phyloP scores from a whole-genome alignment of 164 flowering plant species.

The Buxus sempervirens region DNA sequence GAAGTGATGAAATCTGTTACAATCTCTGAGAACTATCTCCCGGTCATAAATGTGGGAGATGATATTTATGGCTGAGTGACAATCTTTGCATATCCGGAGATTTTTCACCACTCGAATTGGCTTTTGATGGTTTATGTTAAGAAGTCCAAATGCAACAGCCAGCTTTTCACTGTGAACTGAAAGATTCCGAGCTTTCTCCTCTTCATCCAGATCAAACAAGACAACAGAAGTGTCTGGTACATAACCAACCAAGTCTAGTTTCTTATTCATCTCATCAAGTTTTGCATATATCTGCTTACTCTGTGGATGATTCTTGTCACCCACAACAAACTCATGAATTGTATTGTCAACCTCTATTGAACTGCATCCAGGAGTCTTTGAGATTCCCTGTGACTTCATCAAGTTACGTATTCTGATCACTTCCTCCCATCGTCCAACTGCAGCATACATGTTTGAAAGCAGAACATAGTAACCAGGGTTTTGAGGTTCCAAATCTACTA shows the following conservation, averaged over 20 bases:
- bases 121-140: slow-evolving; percentile 2
- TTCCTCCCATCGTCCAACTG: slow-evolving; percentile 19
- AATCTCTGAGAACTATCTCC: slow-evolving; percentile 24
- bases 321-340: slow-evolving; percentile 24
- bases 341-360: slow-evolving; percentile 23
- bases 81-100: slow-evolving; percentile 25
- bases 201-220: slow-evolving; percentile 28
- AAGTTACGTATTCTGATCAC: slow-evolving; percentile 20
- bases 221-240: slow-evolving; percentile 25
- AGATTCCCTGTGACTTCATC: slow-evolving; percentile 26
- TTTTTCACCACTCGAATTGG: slow-evolving; percentile 28
- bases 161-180: slow-evolving; percentile 24
- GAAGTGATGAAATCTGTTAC: slow-evolving; percentile 27
- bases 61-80: slow-evolving; percentile 22
- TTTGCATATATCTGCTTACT: slow-evolving; percentile 17
- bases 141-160: slow-evolving; percentile 28
- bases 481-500: slow-evolving; percentile 21
- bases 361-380: slow-evolving; percentile 25
- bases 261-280: slow-evolving; percentile 21
- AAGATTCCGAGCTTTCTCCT: slow-evolving; percentile 28
- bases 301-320: slow-evolving; percentile 24
- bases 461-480: slow-evolving; percentile 29
- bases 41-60: slow-evolving; percentile 18
- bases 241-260: slow-evolving; percentile 21
- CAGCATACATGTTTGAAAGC: slow-evolving; percentile 31